phyloP scores from a whole-genome alignment of 2,329 filamentous ascomycete genomes.

The Penicillium sp. region DNA sequence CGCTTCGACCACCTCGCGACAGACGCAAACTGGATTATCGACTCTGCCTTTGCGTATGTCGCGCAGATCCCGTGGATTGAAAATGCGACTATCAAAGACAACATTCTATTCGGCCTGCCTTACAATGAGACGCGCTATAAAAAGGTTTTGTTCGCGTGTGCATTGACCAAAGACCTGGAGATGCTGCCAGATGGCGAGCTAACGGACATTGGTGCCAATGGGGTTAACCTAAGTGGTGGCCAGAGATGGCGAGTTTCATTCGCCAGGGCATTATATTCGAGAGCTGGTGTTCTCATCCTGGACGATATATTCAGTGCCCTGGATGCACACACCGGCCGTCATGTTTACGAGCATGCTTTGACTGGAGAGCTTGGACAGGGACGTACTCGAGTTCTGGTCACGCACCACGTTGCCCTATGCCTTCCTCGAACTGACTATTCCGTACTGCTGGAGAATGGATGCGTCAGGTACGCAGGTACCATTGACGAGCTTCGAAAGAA shows the following conservation, averaged over 20 bases:
- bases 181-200: conserved; percentile 71
- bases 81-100: conserved; percentile 71
- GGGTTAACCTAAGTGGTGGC: conserved; percentile 76
- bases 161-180: conserved; percentile 67
- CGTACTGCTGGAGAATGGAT: conserved; percentile 66
- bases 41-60: conserved; percentile 63
- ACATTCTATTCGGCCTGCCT: conserved; percentile 72
- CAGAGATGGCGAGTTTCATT: conserved; percentile 79
- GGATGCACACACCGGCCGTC: conserved; percentile 73
- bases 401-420: conserved; percentile 70
- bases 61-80: conserved; percentile 82
- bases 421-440: conserved; percentile 67
- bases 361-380: conserved; percentile 64
- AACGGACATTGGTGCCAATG: conserved; percentile 79
- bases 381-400: conserved; percentile 72
- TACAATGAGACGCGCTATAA: conserved; percentile 63
- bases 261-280: conserved; percentile 72
- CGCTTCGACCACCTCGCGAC: conserved; percentile 58
- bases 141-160: conserved; percentile 66
- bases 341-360: conserved; percentile 71
- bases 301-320: conserved; percentile 81
- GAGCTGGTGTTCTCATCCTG: conserved; percentile 68
- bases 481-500: conserved; percentile 53
- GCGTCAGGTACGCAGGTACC: conserved; percentile 58
- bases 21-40: conserved; percentile 47